Conservation (phyloP, 2,329 filamentous ascomycete genomes). For the Chlorencoelia australis region DNA sequence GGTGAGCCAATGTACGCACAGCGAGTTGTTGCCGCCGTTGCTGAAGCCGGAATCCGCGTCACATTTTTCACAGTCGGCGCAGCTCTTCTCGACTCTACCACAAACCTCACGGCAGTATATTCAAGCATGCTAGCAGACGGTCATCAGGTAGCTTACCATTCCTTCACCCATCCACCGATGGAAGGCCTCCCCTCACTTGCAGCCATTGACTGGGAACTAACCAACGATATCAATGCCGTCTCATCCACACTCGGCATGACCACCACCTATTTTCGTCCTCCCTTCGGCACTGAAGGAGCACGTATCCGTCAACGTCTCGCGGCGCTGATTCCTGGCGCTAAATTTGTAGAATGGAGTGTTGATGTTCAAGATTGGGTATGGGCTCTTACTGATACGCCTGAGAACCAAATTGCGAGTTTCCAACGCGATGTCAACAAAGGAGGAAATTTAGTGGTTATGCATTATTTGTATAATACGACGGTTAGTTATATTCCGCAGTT, state of each 20-base stretch:
- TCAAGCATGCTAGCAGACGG: conserved; percentile 49
- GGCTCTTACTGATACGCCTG: conserved; percentile 49
- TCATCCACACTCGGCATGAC: conserved; percentile 27
- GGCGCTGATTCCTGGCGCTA: conserved; percentile 38
- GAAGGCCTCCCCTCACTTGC: conserved; percentile 43
- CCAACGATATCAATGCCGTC: conserved; percentile 43
- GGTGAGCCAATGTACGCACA: conserved; percentile 49
- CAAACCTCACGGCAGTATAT: conserved; percentile 55
- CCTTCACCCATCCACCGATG: conserved; percentile 59
- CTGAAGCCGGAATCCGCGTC: conserved; percentile 50
- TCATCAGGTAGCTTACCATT: conserved; percentile 60
- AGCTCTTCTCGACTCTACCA: conserved; percentile 46
- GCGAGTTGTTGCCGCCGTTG: conserved; percentile 50
- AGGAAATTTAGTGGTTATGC: conserved; percentile 56
- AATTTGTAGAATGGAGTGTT: conserved; percentile 58
- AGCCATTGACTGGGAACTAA: conserved; percentile 52
- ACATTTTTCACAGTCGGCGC: conserved; percentile 64
- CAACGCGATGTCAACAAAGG: conserved; percentile 51
- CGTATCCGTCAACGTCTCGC: conserved; percentile 55
- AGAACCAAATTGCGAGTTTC: conserved; percentile 58
- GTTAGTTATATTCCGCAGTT: conserved; percentile 55
- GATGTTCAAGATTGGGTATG: conserved; percentile 65
- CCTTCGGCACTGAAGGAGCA: conserved; percentile 58
- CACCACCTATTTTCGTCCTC: conserved; percentile 55
- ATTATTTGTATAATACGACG: conserved; percentile 56